phyloP scores from a whole-genome alignment of 306 rosid species.

The Corylus avellana region DNA sequence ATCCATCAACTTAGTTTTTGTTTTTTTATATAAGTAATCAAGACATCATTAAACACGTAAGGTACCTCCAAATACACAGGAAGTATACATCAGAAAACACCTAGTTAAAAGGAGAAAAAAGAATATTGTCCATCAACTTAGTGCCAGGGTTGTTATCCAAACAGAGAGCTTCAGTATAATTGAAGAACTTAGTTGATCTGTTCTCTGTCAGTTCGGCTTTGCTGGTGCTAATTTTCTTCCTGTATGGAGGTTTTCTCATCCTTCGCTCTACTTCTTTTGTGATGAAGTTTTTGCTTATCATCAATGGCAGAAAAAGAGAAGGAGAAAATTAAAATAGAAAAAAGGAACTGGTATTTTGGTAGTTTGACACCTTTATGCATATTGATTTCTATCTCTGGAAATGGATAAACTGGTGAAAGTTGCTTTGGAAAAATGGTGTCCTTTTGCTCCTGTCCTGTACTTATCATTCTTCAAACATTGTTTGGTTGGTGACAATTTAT shows the following conservation, averaged over 20 bases:
- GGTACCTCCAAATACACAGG: no score
- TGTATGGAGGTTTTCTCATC: neutral
- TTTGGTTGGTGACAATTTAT: slow-evolving; percentile 16
- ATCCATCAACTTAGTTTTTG: neutral
- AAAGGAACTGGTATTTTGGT: no score
- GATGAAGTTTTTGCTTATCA: neutral
- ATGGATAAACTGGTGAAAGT: neutral
- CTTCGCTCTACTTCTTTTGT: neutral
- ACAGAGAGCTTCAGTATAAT: neutral
- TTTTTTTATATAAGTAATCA: no score
- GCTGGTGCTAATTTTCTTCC: no score
- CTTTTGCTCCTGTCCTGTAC: slow-evolving; percentile 17
- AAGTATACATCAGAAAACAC: no score
- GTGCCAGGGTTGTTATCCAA: neutral
- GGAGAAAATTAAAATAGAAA: no score
- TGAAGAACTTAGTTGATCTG: slow-evolving; percentile 1
- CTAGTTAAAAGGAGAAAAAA: no score
- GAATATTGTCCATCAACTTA: neutral
- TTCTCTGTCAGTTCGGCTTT: neutral
- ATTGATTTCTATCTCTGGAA: no score
- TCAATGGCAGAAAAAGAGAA: neutral
- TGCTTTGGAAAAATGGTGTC: slow-evolving; percentile 18
- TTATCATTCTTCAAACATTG: slow-evolving; percentile 13
- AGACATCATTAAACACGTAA: no score
- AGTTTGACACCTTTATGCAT: no score